These are phyloP conservation scores for Luffa acutangula DNA, from an alignment of 306 rosid genomes.

Conservation along the genomic window DNA sequence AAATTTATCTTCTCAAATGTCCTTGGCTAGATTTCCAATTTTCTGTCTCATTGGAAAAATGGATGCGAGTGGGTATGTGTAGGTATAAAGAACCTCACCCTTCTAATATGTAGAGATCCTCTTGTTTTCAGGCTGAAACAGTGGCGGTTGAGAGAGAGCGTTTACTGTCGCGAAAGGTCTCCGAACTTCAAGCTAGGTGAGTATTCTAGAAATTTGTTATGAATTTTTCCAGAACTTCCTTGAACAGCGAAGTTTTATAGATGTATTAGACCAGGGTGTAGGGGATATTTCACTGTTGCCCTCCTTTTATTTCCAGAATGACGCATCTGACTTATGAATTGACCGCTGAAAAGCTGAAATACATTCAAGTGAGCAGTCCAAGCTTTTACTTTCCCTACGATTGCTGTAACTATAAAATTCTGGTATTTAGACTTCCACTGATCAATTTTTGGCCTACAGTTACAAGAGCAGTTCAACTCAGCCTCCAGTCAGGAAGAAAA, in stretches of 20 bases:
- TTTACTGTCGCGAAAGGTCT: conserved; percentile 41
- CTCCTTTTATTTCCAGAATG: conserved; percentile 44
- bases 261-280: not conserved
- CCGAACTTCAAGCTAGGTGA: conserved; percentile 86
- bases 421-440: not conserved
- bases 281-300: not conserved
- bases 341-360: conserved; percentile 65
- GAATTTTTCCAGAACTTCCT: not conserved
- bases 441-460: conserved; percentile 35
- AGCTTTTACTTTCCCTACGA: not conserved
- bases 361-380: conserved; percentile 53
- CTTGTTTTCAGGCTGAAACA: conserved; percentile 43
- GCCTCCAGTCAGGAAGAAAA: conserved; percentile 47
- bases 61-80: not conserved
- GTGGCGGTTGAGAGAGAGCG: conserved; percentile 71
- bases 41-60: not conserved
- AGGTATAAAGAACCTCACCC: not conserved
- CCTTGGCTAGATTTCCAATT: not conserved
- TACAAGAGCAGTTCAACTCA: conserved; percentile 66
- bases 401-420: not conserved
- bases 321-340: conserved; percentile 62
- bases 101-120: not conserved
- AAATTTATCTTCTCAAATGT: not conserved
- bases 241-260: not conserved
- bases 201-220: conserved; percentile 14